Base-by-base conservation (phyloP, 805 yeast genomes). In the Saccharomycopsis guyanensis region DNA sequence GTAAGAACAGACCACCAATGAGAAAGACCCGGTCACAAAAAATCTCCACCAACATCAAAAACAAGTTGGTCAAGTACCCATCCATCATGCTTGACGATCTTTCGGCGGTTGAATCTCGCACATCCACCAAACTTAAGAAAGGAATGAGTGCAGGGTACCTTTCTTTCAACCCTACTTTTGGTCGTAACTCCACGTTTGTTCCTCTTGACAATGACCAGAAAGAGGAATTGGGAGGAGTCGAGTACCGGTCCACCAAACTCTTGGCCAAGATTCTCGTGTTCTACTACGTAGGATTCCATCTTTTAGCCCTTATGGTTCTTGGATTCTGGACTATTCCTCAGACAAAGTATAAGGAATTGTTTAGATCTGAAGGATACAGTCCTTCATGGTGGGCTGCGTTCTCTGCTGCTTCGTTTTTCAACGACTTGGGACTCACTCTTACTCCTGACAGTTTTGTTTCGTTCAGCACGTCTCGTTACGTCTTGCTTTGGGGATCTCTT, bases 191-290 rank as follows among this genome's bases (percentile, higher is more conserved):
- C 0, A 82, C 89, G 0, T 93, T 93, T 68, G 83, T 87, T 2
- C 83, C 83, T 13, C 63, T 93, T 37, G 78, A 86, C 2, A 86
- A 80, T 32, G 80, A 74, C 20, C 97, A 93, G 61, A 88, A 86
- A 57, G 94, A 85, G 49, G 99, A 93, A 61, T 66, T 93, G 33
- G 99, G 98, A 33, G 99, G 98, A 42, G 96, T 93, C 13, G 99
- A 93, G 59, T 93, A 93, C 60, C 73, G 97, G 38, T 87, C 99
- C 0, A 72, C 86, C 48, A 87, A 87, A 58, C 66, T 88, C 7
- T 66, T 93, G 47, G 77, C 83, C 48, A 73, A 75, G 53, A 74
- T 91, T 38, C 63, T 91, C 12, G 59, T 77, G 0, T 49, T 62
- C 4, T 93, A 86, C 58, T 88, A 86, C 56, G 52, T 88, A 46